A percentile compares a stretch with the other conserved stretches of the same genome.
phyloP scores from a whole-genome alignment of 176 grass and related monocot species.

The Panicum miliaceum region DNA sequence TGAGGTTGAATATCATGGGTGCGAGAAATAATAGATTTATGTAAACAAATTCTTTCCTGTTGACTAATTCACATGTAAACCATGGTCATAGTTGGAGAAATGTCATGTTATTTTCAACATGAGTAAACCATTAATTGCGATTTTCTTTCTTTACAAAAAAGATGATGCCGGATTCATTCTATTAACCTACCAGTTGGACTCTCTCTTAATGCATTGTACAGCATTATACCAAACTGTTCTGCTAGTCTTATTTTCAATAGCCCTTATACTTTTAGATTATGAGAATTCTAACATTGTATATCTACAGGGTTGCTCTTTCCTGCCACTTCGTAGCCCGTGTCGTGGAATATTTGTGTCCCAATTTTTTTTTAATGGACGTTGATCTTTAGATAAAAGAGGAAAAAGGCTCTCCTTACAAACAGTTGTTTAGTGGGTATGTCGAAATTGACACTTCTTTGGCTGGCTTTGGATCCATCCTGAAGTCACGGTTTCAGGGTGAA shows the following conservation, averaged over 20 bases:
- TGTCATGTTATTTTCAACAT: background rate
- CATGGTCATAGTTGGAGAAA: background rate
- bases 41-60: background rate
- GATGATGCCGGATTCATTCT: too few relatives aligned
- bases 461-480: background rate
- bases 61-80: too few relatives aligned
- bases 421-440: background rate
- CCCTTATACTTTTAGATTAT: background rate
- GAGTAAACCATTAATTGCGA: too few relatives aligned
- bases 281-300: background rate
- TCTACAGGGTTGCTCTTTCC: conserved; percentile 6
- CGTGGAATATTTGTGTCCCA: conserved; percentile 12
- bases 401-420: background rate
- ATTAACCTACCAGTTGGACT: background rate
- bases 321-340: conserved; percentile 18
- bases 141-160: too few relatives aligned
- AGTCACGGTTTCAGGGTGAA: background rate
- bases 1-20: background rate
- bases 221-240: background rate
- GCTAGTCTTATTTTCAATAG: background rate
- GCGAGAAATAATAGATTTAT: background rate
- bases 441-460: background rate
- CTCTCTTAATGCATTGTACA: background rate
- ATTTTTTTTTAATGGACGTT: background rate
- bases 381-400: conserved; percentile 1